Evolutionary conservation across 1,284 basidiomycete species (phyloP), one percentile per base, ranked within the genome.

Genomic region (Ceratobasidium sp.): DNA sequence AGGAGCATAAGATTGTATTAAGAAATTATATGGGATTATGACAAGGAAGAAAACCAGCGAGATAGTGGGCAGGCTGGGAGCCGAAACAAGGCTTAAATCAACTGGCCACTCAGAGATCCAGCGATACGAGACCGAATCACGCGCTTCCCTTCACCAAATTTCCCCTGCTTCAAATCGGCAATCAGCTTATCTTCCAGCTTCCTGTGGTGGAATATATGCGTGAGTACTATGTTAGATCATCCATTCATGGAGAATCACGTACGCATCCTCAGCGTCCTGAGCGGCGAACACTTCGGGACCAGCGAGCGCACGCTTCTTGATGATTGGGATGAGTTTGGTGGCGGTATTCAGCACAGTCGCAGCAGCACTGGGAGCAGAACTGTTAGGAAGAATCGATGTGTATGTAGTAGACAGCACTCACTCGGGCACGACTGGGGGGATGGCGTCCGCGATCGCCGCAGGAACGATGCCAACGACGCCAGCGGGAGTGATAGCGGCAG

Each of bases 151-250:
- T 69, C 64, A 23, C 28, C 75, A 0, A 56, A 26, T 40, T 51
- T 68, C 18, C 75, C 64, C 55, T 77, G 68, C 53, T 68, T 46
- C 64, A 77, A 56, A 28, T 69, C 56, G 1, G 53, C 64, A 49
- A 77, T 77, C 44, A 77, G 42, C 55, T 77, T 66, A 9, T 49
- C 75, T 26, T 77, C 75, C 28, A 77, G 56, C 58, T 68, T 42
- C 4, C 75, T 77, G 26, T 39, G 53, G 20, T n/a, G 13, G 26
- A 3, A 13, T 33, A 56, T 40, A 33, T 60, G 13, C 13, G 15
- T 77, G 5, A 77, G 66, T 49, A 26, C 23, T 55, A 40, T n/a
- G 55, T 33, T 5, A 12, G 13, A 44, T 18, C 3, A 23, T 9
- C n/a, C 0, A 40, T 12, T 33, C 23, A 12, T 13, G n/a, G n/a